phyloP scores from a whole-genome alignment of 805 yeast species.

The Wickerhamomyces strasburgensis region DNA sequence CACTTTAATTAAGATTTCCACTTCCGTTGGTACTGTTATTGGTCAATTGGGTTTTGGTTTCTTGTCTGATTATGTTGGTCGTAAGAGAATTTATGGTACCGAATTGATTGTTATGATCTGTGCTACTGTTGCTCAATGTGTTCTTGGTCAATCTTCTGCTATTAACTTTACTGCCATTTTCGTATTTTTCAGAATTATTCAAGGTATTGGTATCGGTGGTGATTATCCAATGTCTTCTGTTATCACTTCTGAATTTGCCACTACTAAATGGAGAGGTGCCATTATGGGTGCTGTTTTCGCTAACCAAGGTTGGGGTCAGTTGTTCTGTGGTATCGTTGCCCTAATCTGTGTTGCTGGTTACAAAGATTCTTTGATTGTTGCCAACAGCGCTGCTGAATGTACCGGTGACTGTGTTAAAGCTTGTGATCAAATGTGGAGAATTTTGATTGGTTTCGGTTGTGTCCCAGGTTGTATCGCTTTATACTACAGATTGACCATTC shows the following conservation, averaged over 20 bases:
- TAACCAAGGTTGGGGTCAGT: slow-evolving; percentile 96
- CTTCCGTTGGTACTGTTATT: slow-evolving; percentile 90
- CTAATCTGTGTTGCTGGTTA: slow-evolving; percentile 72
- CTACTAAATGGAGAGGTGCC: slow-evolving; percentile 98
- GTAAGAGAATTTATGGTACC: slow-evolving; percentile 82
- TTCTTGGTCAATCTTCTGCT: slow-evolving; percentile 66
- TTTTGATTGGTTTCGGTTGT: slow-evolving; percentile 82
- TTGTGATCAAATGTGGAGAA: slow-evolving; percentile 93
- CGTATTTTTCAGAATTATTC: slow-evolving; percentile 72
- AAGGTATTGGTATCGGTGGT: slow-evolving; percentile 98
- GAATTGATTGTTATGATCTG: slow-evolving; percentile 81
- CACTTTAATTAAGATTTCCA: slow-evolving; percentile 79
- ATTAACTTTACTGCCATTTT: slow-evolving; percentile 70
- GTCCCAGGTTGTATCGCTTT: slow-evolving; percentile 82
- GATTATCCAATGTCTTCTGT: slow-evolving; percentile 93
- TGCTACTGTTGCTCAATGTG: slow-evolving; percentile 76
- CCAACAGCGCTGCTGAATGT: slow-evolving; percentile 56
- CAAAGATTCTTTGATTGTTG: slow-evolving; percentile 53
- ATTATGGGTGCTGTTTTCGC: slow-evolving; percentile 96
- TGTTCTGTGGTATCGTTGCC: slow-evolving; percentile 81
- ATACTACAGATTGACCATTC: slow-evolving; percentile 89
- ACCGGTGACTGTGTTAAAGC: slow-evolving; percentile 65
- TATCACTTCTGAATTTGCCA: slow-evolving; percentile 86
- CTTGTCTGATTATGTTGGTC: slow-evolving; percentile 75
- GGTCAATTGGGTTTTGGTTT: slow-evolving; percentile 87